Conservation (phyloP, 257 asterid species). For the Solanum megistacrolobum region DNA sequence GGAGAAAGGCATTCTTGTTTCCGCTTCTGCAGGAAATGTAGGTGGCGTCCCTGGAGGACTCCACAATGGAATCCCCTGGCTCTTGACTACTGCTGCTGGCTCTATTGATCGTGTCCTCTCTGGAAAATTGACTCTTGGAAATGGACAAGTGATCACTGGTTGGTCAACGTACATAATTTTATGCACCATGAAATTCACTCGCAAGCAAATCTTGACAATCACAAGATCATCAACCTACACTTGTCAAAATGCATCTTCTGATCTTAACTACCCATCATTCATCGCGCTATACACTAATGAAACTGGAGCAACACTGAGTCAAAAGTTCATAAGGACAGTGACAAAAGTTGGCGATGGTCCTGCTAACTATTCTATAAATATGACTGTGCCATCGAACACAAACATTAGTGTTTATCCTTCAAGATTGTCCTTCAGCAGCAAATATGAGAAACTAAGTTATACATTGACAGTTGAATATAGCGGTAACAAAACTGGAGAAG, state of each 20-base stretch:
- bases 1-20: slow-evolving; percentile 54
- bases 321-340: not conserved
- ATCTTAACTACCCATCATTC: not conserved
- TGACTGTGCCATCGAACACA: slow-evolving; percentile 20
- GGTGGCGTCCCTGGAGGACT: slow-evolving; percentile 11
- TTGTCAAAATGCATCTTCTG: not conserved
- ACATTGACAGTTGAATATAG: slow-evolving; percentile 12
- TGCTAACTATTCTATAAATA: slow-evolving; percentile 17
- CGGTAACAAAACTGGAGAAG: slow-evolving; percentile 7
- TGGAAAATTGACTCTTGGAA: slow-evolving; percentile 30
- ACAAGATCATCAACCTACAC: not conserved
- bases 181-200: not conserved
- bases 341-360: slow-evolving; percentile 25
- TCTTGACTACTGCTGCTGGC: slow-evolving; percentile 40
- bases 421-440: slow-evolving; percentile 18
- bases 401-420: slow-evolving; percentile 17
- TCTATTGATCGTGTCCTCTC: slow-evolving; percentile 39
- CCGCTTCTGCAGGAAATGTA: slow-evolving; percentile 48
- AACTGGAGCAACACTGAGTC: not conserved
- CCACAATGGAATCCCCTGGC: slow-evolving; percentile 56
- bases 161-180: slow-evolving; percentile 35
- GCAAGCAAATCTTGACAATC: not conserved
- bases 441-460: slow-evolving; percentile 30
- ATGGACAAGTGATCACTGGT: slow-evolving; percentile 17
- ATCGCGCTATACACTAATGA: not conserved